Evolutionary conservation across 345 rosid genomes (phyloP).

Genomic region (Eutrema yunnanense): DNA sequence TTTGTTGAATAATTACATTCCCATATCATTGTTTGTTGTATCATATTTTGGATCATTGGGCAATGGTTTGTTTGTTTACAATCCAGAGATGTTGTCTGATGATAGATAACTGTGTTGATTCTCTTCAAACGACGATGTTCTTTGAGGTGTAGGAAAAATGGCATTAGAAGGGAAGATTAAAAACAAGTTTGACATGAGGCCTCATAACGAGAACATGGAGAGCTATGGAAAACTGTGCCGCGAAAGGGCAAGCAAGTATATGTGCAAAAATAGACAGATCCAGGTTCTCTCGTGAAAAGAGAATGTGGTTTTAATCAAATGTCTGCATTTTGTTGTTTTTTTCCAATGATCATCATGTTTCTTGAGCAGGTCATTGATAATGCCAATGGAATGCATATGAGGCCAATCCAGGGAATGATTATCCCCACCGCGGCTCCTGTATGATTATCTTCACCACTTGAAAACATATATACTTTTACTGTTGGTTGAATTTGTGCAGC

Average conservation of each 20-base stretch:
- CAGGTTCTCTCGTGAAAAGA: conserved; percentile 38
- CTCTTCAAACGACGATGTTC: not conserved
- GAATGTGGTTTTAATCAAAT: not conserved
- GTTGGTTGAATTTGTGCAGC: not conserved
- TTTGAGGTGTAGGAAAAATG: conserved; percentile 41
- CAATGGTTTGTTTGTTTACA: not conserved
- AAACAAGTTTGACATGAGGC: conserved; percentile 87
- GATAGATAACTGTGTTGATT: not conserved
- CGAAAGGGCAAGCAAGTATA: conserved; percentile 63
- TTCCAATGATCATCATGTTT: not conserved
- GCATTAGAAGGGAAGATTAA: conserved; percentile 71
- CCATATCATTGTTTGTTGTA: not conserved
- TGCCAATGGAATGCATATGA: conserved; percentile 70
- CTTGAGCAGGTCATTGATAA: conserved; percentile 68
- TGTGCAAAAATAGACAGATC: conserved; percentile 70
- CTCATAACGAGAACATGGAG: conserved; percentile 63
- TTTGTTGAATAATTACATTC: not conserved
- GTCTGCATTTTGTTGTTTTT: not conserved
- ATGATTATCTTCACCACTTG: conserved; percentile 10
- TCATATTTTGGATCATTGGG: not conserved
- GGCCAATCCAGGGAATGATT: conserved; percentile 72
- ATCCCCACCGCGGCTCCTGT: conserved; percentile 40
- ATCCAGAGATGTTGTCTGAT: not conserved
- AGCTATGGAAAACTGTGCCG: conserved; percentile 75
- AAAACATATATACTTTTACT: not conserved